A percentile compares a stretch with the other conserved stretches of the same genome.
These are phyloP conservation scores for Lyophyllum atratum DNA, from an alignment of 768 basidiomycete genomes.

Conservation along the genomic window DNA sequence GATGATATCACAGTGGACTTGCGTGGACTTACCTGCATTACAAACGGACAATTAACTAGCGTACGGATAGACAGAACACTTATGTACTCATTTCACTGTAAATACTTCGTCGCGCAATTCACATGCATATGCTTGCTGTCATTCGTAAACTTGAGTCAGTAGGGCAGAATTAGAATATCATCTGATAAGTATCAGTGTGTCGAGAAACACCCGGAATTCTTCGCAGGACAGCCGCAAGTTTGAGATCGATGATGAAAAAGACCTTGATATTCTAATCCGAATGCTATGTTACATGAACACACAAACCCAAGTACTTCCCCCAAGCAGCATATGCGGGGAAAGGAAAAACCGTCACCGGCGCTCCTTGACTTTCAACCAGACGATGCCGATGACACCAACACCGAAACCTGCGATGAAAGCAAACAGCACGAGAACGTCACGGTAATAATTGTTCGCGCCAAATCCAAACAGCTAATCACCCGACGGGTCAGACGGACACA, in stretches of 20 bases:
- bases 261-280: background rate
- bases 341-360: constrained; percentile 45
- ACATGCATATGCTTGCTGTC: background rate
- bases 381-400: constrained; percentile 67
- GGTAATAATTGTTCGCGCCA: constrained; percentile 76
- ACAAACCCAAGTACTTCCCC: background rate
- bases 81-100: background rate
- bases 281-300: background rate
- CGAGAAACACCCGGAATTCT: background rate
- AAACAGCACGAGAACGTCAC: constrained; percentile 86
- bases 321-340: background rate
- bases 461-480: constrained; percentile 80
- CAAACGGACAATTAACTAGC: constrained; percentile 11
- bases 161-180: no score
- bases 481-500: background rate
- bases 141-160: background rate
- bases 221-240: background rate
- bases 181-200: no score
- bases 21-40: constrained; percentile 2
- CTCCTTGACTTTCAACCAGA: constrained; percentile 80
- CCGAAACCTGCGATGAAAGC: constrained; percentile 85
- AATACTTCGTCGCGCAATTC: background rate
- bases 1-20: background rate
- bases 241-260: background rate
- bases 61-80: background rate